Evolutionary conservation across 2,329 filamentous ascomycete genomes (phyloP).

Genomic region (Clonostachys solani): DNA sequence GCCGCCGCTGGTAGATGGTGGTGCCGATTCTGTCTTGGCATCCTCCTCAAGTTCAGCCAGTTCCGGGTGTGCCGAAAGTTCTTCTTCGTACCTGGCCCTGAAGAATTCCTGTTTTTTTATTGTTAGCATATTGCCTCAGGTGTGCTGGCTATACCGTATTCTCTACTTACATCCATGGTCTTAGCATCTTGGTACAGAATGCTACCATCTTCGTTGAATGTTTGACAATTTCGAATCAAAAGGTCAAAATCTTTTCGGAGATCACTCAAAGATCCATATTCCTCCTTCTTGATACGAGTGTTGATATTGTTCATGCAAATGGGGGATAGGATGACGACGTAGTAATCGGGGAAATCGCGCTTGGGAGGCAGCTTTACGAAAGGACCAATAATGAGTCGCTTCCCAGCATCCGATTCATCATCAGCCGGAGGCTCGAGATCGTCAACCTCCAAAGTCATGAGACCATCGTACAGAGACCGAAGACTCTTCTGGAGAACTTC

Average conservation of each 20-base stretch:
- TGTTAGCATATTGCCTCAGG: constrained; percentile 21
- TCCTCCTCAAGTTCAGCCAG: constrained; percentile 50
- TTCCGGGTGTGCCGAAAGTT: constrained; percentile 48
- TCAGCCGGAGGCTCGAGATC: constrained; percentile 55
- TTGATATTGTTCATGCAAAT: constrained; percentile 97
- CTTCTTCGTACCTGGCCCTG: constrained; percentile 46
- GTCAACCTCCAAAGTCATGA: constrained; percentile 83
- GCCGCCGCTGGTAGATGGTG: constrained; percentile 52
- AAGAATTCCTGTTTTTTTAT: constrained; percentile 46
- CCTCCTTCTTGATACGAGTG: constrained; percentile 92
- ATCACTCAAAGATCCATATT: constrained; percentile 78
- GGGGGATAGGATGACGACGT: constrained; percentile 83
- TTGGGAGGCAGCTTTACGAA: constrained; percentile 91
- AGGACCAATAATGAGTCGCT: constrained; percentile 84
- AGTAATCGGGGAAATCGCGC: constrained; percentile 91
- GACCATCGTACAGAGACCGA: constrained; percentile 68
- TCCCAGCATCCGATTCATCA: constrained; percentile 53
- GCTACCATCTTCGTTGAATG: constrained; percentile 95
- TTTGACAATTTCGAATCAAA: constrained; percentile 86
- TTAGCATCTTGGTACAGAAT: constrained; percentile 89
- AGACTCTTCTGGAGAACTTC: constrained; percentile 76
- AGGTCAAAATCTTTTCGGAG: constrained; percentile 79
- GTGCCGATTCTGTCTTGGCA: constrained; percentile 27
- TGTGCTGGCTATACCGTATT: background rate
- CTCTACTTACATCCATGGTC: constrained; percentile 73